Percentiles rank a stretch among this genome's conserved stretches.
phyloP scores from a whole-genome alignment of 208 protist species.

The Leishmania arabica region DNA sequence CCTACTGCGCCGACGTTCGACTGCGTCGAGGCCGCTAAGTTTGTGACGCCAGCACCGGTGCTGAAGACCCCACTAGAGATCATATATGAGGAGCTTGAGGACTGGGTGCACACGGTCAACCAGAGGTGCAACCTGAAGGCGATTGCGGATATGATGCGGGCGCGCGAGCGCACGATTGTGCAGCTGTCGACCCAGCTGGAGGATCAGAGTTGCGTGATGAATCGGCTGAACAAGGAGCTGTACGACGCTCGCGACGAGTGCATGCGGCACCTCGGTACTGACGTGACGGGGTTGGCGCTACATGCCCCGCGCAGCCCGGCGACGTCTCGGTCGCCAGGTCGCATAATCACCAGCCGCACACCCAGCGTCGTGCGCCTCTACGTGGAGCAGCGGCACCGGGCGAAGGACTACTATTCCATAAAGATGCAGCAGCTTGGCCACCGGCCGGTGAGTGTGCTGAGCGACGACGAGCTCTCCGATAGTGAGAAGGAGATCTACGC shows the following conservation, averaged over 20 bases:
- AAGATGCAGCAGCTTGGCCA: constrained; percentile 22
- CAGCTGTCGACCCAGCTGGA: constrained; percentile 9
- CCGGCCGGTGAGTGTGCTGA: constrained; percentile 33
- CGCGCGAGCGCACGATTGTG: constrained; percentile 31
- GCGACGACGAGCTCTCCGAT: constrained; percentile 42
- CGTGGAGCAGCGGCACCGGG: constrained; percentile 21
- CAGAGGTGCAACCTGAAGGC: constrained; percentile 37
- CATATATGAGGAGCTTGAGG: constrained; percentile 33
- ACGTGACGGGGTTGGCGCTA: constrained; percentile 33
- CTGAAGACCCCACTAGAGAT: constrained; percentile 21
- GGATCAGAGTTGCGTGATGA: constrained; percentile 2
- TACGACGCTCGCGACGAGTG: constrained; percentile 30
- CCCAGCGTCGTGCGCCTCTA: constrained; percentile 26
- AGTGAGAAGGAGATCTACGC: constrained; percentile 29
- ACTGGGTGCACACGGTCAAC: constrained; percentile 31
- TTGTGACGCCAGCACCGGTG: constrained; percentile 19
- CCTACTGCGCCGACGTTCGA: constrained; percentile 1
- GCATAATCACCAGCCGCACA: neutral
- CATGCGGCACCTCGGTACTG: constrained; percentile 18
- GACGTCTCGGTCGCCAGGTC: neutral
- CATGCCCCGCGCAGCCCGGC: constrained; percentile 5
- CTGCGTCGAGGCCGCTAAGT: constrained; percentile 10
- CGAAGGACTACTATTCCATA: constrained; percentile 24
- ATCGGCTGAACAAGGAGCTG: constrained; percentile 36
- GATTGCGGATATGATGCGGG: constrained; percentile 29